Base-by-base conservation (phyloP, 2,329 filamentous ascomycete species). In the Emmonsiellopsis sp. region DNA sequence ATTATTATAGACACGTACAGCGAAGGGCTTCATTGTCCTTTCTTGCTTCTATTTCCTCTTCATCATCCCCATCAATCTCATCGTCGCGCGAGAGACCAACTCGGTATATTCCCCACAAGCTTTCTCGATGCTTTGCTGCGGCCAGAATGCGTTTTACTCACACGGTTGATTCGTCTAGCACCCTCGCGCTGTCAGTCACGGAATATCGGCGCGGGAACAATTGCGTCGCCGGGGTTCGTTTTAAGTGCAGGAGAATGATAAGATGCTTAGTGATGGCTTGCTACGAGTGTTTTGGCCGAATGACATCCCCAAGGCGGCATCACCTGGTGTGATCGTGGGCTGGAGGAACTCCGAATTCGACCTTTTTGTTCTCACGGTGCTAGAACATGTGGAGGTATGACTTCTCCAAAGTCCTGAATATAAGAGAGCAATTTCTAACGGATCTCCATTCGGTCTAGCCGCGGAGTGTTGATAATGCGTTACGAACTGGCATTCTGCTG, bases 221-320 rank as follows among this genome's bases (percentile, higher is more conserved):
- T 77, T 98, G 63, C 85, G 90, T 72, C 86, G 93, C 64, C 83
- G 93, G 71, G 93, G 93, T 62, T 98, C 93, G 56, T 97, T 98
- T 72, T 97, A 81, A 79, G 60, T 61, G 62, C 5, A 52, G 42
- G 55, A 58, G 53, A 55, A 58, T 82, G 79, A 73, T 76, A 82
- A 77, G 69, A 76, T 81, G 70, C 74, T 76, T 72, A 75, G 74
- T 63, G 80, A 93, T 88, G 91, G 88, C 66, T 78, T 97, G 77
- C 89, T 97, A 85, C 89, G 93, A 77, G 85, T 98, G 75, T 97
- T 98, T 76, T 98, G 93, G 93, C 94, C 93, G 64, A 87, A 87
- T 65, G 91, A 95, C 73, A 83, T 88, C 65, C 79, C 81, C 52
- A 80, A 78, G 69, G 87, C 85, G 53, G 81, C 83, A 61, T 77